Evolutionary conservation across 805 yeast species (phyloP).

Genomic region (Sugiyamaella mastotermitis): DNA sequence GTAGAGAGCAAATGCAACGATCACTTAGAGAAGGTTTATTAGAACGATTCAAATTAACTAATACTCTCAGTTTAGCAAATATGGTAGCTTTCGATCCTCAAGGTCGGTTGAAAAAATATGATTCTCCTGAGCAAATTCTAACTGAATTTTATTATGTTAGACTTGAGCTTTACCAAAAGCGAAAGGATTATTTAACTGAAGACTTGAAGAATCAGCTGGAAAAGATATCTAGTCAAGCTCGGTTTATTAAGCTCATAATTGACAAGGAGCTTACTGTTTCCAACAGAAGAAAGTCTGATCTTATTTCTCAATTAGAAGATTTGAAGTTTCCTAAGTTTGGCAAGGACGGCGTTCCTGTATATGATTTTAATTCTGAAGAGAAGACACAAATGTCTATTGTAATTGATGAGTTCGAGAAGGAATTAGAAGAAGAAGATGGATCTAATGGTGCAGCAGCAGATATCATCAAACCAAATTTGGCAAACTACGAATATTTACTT

Average conservation of each 20-base stretch:
- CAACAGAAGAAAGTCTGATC: constrained; percentile 61
- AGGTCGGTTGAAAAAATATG: constrained; percentile 82
- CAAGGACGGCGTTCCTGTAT: constrained; percentile 59
- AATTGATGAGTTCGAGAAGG: constrained; percentile 29
- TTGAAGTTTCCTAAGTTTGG: constrained; percentile 69
- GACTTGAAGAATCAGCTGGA: constrained; percentile 69
- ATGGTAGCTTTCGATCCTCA: constrained; percentile 94
- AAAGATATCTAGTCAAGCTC: constrained; percentile 73
- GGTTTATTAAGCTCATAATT: constrained; percentile 85
- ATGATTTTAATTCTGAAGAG: constrained; percentile 33
- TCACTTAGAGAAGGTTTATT: constrained; percentile 68
- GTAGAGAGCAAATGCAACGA: constrained; percentile 78
- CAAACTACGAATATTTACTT: constrained; percentile 77
- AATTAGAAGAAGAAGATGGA: constrained; percentile 26
- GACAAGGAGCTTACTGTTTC: constrained; percentile 64
- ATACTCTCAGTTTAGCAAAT: constrained; percentile 65
- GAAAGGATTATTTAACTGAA: constrained; percentile 74
- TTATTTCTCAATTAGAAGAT: constrained; percentile 57
- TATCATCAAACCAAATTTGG: constrained; percentile 43
- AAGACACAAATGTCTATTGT: constrained; percentile 14
- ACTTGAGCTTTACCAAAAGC: constrained; percentile 80
- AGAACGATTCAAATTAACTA: constrained; percentile 73
- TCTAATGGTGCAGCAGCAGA: constrained; percentile 11
- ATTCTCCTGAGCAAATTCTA: constrained; percentile 67
- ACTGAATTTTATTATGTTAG: constrained; percentile 81